Percentiles rank a stretch among this genome's conserved stretches.
phyloP scores from a whole-genome alignment of 2,329 filamentous ascomycete genomes.

The Seiridium unicorne region DNA sequence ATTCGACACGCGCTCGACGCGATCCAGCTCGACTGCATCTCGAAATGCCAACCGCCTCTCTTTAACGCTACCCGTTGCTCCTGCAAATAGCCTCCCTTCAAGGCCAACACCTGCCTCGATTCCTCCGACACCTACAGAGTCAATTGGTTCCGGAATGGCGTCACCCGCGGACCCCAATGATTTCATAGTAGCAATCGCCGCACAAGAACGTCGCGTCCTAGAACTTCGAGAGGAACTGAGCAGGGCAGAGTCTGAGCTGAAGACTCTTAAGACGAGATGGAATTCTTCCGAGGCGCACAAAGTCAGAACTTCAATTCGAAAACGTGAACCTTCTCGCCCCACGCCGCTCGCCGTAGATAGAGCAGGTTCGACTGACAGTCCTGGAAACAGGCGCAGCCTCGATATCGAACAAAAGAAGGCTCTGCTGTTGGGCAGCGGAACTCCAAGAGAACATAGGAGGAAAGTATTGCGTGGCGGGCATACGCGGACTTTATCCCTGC shows the following conservation, averaged over 20 bases:
- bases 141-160: conserved; percentile 28
- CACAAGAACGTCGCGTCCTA: conserved; percentile 86
- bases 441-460: conserved; percentile 43
- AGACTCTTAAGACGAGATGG: conserved; percentile 80
- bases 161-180: conserved; percentile 57
- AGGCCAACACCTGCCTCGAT: conserved; percentile 48
- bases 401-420: conserved; percentile 76
- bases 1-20: conserved; percentile 42
- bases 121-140: conserved; percentile 51
- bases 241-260: conserved; percentile 76
- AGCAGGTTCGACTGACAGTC: conserved; percentile 36
- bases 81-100: conserved; percentile 49
- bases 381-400: conserved; percentile 37
- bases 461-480: conserved; percentile 69
- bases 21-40: conserved; percentile 52
- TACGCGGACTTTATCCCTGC: conserved; percentile 69
- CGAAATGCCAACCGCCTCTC: conserved; percentile 58
- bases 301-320: conserved; percentile 67
- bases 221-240: conserved; percentile 89
- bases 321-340: conserved; percentile 55
- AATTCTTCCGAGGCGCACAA: conserved; percentile 72
- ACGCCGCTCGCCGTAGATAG: conserved; percentile 17
- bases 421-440: conserved; percentile 50
- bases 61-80: conserved; percentile 60
- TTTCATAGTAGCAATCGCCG: conserved; percentile 86